Conservation (phyloP, 2,329 filamentous ascomycete genomes). For the Fusarium pilosicola region DNA sequence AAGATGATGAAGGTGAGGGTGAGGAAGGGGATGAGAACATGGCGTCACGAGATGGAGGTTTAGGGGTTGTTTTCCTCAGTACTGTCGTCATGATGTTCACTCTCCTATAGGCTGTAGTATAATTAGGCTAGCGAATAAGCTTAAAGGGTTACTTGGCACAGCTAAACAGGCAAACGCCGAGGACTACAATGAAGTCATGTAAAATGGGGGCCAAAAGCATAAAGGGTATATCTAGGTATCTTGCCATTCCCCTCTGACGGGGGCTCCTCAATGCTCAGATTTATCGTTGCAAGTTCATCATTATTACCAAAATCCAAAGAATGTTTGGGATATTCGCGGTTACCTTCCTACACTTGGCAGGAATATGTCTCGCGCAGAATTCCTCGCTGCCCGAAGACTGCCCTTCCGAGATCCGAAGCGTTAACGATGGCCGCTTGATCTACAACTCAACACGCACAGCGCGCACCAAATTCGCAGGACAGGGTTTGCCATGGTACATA, state of each 20-base stretch:
- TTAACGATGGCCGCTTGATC: not conserved
- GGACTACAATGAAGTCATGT: not conserved
- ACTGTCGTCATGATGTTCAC: not conserved
- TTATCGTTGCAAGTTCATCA: not conserved
- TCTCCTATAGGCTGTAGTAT: not conserved
- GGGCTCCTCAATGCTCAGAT: not conserved
- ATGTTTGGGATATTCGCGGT: not conserved
- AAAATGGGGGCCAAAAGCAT: not conserved
- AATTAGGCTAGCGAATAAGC: not conserved
- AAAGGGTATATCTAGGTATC: not conserved
- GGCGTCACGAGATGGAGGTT: not conserved
- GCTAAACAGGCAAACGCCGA: not conserved
- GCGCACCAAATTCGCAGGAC: accelerated
- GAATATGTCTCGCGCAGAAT: accelerated
- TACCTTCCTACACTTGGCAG: not conserved
- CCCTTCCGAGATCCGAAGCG: accelerated
- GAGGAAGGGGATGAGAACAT: not conserved
- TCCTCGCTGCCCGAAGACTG: not conserved
- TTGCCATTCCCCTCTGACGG: not conserved
- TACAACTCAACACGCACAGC: not conserved
- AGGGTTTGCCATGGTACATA: accelerated
- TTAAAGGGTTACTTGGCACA: not conserved
- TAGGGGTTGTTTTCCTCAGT: not conserved
- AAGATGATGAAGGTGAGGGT: too few relatives aligned
- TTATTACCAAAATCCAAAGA: accelerated